Conservation (phyloP, 2,329 filamentous ascomycete genomes). For the Teratosphaeria pseudoeucalypti region DNA sequence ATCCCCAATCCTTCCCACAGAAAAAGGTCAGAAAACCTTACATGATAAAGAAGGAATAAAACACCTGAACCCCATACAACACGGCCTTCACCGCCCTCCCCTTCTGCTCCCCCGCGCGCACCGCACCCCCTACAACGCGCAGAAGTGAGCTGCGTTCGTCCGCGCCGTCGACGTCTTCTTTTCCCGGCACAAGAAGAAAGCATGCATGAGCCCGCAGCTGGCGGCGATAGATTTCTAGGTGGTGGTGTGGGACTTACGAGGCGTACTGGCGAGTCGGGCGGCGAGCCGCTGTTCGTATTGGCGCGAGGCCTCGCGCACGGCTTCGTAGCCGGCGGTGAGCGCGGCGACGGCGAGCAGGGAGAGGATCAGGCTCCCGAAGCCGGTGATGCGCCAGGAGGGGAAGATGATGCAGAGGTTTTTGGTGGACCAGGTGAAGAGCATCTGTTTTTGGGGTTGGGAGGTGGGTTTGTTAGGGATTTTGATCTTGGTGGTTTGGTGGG, state of each 20-base stretch:
- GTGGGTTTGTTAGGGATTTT: background rate
- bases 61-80: constrained; percentile 86
- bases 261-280: constrained; percentile 36
- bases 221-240: too few species aligned
- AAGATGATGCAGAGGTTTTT: constrained; percentile 94
- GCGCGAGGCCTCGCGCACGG: constrained; percentile 64
- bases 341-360: constrained; percentile 75
- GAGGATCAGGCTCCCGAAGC: constrained; percentile 61
- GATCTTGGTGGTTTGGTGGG: too few species aligned
- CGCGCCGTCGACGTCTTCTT: background rate
- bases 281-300: constrained; percentile 56
- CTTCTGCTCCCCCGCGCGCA: constrained; percentile 48
- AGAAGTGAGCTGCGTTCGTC: constrained; percentile 57
- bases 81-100: constrained; percentile 69
- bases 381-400: constrained; percentile 74
- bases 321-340: constrained; percentile 87
- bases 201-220: background rate
- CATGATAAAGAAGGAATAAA: constrained; percentile 99
- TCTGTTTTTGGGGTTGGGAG: constrained; percentile 42
- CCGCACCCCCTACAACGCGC: constrained; percentile 56
- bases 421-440: constrained; percentile 97
- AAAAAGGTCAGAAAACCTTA: constrained; percentile 43
- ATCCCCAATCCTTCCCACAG: too few species aligned
- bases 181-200: background rate
- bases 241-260: constrained; percentile 4